phyloP scores from a whole-genome alignment of 768 basidiomycete genomes.

The Rhizopogon vesiculosus region DNA sequence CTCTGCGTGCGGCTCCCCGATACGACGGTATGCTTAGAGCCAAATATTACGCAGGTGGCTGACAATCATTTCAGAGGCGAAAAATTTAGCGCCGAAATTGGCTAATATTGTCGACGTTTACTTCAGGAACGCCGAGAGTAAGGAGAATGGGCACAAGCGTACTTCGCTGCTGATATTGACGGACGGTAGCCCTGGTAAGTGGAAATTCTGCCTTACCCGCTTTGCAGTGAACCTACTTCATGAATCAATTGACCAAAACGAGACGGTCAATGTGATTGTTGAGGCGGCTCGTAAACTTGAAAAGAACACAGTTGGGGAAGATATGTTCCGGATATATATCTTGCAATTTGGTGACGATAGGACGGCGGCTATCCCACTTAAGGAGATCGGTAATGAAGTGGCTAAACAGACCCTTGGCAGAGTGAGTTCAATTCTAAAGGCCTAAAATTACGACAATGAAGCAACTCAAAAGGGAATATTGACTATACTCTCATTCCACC shows the following conservation, averaged over 20 bases:
- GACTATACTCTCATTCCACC: conserved; percentile 17
- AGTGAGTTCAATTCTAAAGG: not conserved
- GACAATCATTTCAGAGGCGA: not conserved
- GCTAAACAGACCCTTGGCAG: conserved; percentile 11
- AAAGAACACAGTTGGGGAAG: not conserved
- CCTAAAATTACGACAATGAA: not conserved
- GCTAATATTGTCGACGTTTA: conserved; percentile 14
- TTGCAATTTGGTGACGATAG: conserved; percentile 20
- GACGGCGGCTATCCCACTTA: conserved; percentile 16
- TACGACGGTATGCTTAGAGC: not conserved
- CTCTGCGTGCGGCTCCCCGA: conserved; percentile 9
- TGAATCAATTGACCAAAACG: conserved; percentile 10
- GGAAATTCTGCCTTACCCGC: too few species aligned
- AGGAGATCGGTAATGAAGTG: conserved; percentile 17
- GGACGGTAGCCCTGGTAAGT: conserved; percentile 16
- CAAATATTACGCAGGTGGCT: not conserved
- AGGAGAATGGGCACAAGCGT: conserved; percentile 5
- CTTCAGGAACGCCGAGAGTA: not conserved
- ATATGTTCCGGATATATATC: conserved; percentile 20
- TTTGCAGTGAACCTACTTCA: not conserved
- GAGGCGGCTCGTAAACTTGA: conserved; percentile 9
- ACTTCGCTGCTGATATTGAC: conserved; percentile 13
- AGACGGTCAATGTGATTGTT: conserved; percentile 7
- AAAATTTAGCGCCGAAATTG: conserved; percentile 11
- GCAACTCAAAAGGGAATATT: conserved; percentile 11